These are phyloP conservation scores for Stropharia rugosoannulata DNA, from an alignment of 768 basidiomycete genomes.

Conservation along the genomic window DNA sequence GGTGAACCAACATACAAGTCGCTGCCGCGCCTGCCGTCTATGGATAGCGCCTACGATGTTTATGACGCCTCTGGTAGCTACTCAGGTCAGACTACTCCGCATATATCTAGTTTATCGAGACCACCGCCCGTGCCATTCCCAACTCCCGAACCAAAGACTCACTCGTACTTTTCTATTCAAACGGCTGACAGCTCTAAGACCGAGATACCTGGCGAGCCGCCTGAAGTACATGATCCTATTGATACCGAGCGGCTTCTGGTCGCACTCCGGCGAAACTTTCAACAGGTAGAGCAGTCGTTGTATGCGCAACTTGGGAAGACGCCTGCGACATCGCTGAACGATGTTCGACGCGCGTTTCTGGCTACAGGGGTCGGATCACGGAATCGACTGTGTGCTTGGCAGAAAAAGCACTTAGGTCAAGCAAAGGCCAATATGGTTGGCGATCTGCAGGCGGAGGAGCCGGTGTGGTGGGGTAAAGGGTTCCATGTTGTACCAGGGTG, in stretches of 20 bases:
- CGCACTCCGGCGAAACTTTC: constrained; percentile 55
- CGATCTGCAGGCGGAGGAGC: constrained; percentile 39
- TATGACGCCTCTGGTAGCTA: constrained; percentile 11
- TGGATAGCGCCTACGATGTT: constrained; percentile 50
- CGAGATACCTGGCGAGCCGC: constrained; percentile 12
- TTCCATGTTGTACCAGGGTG: constrained; percentile 68
- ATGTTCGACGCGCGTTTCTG: constrained; percentile 59
- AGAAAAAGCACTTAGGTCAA: constrained; percentile 53
- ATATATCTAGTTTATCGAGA: constrained; percentile 11
- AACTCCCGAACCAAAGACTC: constrained; percentile 1
- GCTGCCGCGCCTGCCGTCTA: constrained; percentile 59
- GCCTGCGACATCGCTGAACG: constrained; percentile 48
- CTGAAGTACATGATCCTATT: constrained; percentile 6
- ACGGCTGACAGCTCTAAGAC: constrained; percentile 11
- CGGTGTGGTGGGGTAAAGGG: constrained; percentile 63
- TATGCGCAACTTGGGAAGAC: constrained; percentile 55
- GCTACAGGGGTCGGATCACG: constrained; percentile 51
- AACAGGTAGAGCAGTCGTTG: constrained; percentile 55
- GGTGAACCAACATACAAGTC: constrained; percentile 41
- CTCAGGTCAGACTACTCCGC: constrained; percentile 15
- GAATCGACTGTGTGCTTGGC: constrained; percentile 59
- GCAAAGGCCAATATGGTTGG: constrained; percentile 22
- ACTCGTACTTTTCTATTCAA: constrained; percentile 12
- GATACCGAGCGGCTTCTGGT: constrained; percentile 41
- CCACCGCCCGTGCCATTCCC: constrained; percentile 19